A percentile compares a stretch with the other conserved stretches of the same genome.
Conservation (phyloP, 495 filamentous ascomycete genomes). For the Xylaria cubensis region DNA sequence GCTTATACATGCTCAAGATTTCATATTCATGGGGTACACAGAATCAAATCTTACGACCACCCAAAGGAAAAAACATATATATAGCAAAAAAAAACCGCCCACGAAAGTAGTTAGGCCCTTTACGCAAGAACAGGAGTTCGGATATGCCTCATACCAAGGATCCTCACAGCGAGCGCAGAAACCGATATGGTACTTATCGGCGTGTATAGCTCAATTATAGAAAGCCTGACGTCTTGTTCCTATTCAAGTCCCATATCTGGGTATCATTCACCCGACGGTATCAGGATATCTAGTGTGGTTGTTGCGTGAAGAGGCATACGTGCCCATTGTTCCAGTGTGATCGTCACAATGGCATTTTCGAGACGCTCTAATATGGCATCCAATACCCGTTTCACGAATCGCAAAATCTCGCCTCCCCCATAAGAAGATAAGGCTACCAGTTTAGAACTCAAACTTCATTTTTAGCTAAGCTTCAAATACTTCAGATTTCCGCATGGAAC, state of each 20-base stretch:
- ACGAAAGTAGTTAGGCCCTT: too few species aligned
- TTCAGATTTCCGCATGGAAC: background rate
- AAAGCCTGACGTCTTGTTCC: background rate
- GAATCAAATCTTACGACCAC: too few species aligned
- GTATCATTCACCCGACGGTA: background rate
- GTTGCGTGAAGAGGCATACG: too few species aligned
- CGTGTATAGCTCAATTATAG: background rate
- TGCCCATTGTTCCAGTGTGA: too few species aligned
- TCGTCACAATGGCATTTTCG: background rate
- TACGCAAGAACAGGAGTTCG: too few species aligned
- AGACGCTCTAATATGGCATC: background rate
- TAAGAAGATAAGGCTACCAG: background rate
- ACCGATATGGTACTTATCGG: background rate
- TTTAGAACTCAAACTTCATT: background rate
- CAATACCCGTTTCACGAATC: background rate
- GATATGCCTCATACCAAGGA: too few species aligned
- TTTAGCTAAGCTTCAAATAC: background rate
- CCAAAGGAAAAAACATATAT: too few species aligned
- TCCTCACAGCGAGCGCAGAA: background rate
- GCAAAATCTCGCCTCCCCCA: background rate
- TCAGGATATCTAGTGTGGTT: too few species aligned
- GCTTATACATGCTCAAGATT: background rate
- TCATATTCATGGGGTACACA: background rate
- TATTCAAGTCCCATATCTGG: background rate
- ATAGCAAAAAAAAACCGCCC: too few species aligned